phyloP scores from a whole-genome alignment of 306 rosid genomes.

The Calophaca sinica region DNA sequence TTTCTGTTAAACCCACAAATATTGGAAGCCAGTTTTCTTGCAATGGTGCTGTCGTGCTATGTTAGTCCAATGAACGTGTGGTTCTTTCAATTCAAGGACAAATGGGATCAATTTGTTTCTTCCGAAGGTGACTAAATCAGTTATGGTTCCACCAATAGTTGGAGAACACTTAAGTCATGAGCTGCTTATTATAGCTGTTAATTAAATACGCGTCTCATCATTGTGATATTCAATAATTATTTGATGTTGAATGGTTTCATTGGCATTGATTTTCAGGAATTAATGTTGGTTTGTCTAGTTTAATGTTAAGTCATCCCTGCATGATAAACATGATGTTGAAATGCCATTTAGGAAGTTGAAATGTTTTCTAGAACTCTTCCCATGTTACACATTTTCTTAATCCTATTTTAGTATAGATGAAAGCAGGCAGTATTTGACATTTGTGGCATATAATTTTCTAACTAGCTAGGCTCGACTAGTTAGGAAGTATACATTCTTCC shows the following conservation, averaged over 20 bases:
- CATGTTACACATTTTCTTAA: conserved; percentile 32
- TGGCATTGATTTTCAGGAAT: conserved; percentile 34
- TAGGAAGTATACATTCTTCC: background rate
- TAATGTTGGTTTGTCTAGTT: conserved; percentile 30
- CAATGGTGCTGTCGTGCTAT: conserved; percentile 23
- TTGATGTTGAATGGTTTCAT: conserved; percentile 1
- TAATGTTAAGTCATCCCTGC: conserved; percentile 41
- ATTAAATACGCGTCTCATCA: conserved; percentile 2
- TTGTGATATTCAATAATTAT: conserved; percentile 6
- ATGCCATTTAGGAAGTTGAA: background rate
- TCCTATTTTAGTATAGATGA: conserved; percentile 25
- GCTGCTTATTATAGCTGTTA: conserved; percentile 15
- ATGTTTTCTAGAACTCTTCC: conserved; percentile 25
- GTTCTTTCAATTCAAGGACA: conserved; percentile 25
- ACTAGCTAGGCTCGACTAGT: background rate
- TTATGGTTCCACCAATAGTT: conserved; percentile 41
- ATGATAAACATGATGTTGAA: conserved; percentile 49
- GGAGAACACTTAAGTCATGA: conserved; percentile 31
- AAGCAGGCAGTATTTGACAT: conserved; percentile 46
- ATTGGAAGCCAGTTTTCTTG: conserved; percentile 69
- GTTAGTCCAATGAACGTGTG: conserved; percentile 35
- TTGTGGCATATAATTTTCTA: conserved; percentile 21
- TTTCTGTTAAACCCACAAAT: conserved; percentile 36
- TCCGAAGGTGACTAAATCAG: background rate
- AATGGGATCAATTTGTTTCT: conserved; percentile 40